Evolutionary conservation across 1,284 basidiomycete genomes (phyloP).

Genomic region (Microbotryomycetes sp.): DNA sequence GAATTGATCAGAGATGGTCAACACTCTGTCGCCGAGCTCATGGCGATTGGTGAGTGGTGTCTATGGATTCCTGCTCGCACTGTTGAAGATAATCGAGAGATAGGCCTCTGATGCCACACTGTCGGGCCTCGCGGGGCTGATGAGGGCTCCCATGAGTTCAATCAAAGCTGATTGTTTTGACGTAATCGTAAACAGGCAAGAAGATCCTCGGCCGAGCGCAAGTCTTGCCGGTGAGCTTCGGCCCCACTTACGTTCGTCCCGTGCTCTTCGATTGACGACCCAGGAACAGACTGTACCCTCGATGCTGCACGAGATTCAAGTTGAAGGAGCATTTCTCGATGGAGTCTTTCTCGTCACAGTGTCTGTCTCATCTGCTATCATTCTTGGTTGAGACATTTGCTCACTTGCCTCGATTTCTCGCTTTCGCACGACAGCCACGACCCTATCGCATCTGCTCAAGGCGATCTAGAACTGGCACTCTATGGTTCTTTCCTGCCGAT

Average conservation of each 20-base stretch:
- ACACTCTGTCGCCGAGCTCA: slow-evolving; percentile 80
- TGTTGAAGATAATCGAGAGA: background rate
- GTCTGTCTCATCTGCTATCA: slow-evolving; percentile 6
- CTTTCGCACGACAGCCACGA: slow-evolving; percentile 55
- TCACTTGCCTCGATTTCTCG: background rate
- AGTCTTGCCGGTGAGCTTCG: slow-evolving; percentile 58
- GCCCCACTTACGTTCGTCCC: too few species aligned
- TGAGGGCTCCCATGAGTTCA: too few species aligned
- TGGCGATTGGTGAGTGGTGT: slow-evolving; percentile 59
- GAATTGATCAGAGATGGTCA: slow-evolving; percentile 91
- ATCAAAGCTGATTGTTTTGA: too few species aligned
- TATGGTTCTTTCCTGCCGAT: slow-evolving; percentile 88
- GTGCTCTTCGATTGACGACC: too few species aligned
- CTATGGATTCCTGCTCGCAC: background rate
- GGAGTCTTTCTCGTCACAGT: slow-evolving; percentile 91
- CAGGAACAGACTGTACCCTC: slow-evolving; percentile 39
- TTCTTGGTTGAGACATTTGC: background rate
- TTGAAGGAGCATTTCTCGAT: slow-evolving; percentile 83
- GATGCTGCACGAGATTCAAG: slow-evolving; percentile 65
- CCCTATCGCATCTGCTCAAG: slow-evolving; percentile 77
- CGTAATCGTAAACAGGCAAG: too few species aligned
- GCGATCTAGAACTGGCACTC: slow-evolving; percentile 71
- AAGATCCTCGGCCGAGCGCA: slow-evolving; percentile 79
- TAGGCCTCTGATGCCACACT: background rate
- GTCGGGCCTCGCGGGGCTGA: too few species aligned